phyloP scores from a whole-genome alignment of 495 filamentous ascomycete genomes.

The Pseudomonodictys pantanalensis region DNA sequence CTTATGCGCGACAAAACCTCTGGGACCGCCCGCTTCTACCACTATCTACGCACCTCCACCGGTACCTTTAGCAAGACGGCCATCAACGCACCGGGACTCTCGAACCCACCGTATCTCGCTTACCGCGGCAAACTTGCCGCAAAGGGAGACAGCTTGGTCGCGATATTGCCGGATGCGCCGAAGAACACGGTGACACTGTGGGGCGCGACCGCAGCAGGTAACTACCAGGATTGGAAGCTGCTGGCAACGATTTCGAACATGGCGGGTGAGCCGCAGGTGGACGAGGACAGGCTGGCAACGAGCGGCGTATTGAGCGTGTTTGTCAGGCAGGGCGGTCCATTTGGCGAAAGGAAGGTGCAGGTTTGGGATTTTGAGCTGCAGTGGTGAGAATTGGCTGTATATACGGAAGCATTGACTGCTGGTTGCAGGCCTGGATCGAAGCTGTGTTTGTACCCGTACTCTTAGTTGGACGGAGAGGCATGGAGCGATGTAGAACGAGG shows the following conservation, averaged over 20 bases:
- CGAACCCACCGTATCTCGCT: slow-evolving; percentile 14
- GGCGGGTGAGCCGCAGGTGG: slow-evolving; percentile 14
- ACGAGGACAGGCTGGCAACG: slow-evolving; percentile 13
- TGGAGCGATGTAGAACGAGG: too few species aligned
- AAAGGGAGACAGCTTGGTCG: slow-evolving; percentile 8
- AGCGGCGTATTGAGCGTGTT: slow-evolving; percentile 14
- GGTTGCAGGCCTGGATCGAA: too few species aligned
- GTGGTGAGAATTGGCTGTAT: too few species aligned
- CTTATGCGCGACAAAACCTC: slow-evolving; percentile 23
- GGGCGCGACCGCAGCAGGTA: slow-evolving; percentile 15
- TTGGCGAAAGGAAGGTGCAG: slow-evolving; percentile 18
- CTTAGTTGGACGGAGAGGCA: too few species aligned
- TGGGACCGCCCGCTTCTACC: slow-evolving; percentile 15
- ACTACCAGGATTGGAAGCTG: slow-evolving; percentile 16
- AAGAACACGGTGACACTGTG: slow-evolving; percentile 13
- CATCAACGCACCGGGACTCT: slow-evolving; percentile 13
- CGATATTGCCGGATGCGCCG: slow-evolving; percentile 14
- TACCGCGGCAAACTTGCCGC: slow-evolving; percentile 16
- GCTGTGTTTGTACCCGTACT: too few species aligned
- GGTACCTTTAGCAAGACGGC: slow-evolving; percentile 18
- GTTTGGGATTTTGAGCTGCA: slow-evolving; percentile 23
- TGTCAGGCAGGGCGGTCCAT: slow-evolving; percentile 18
- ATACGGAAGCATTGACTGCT: too few species aligned
- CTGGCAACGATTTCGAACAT: slow-evolving; percentile 22
- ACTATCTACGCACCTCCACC: slow-evolving; percentile 10